These are phyloP conservation scores for Amanita molliuscula DNA, from an alignment of 768 basidiomycete species.

Conservation along the genomic window DNA sequence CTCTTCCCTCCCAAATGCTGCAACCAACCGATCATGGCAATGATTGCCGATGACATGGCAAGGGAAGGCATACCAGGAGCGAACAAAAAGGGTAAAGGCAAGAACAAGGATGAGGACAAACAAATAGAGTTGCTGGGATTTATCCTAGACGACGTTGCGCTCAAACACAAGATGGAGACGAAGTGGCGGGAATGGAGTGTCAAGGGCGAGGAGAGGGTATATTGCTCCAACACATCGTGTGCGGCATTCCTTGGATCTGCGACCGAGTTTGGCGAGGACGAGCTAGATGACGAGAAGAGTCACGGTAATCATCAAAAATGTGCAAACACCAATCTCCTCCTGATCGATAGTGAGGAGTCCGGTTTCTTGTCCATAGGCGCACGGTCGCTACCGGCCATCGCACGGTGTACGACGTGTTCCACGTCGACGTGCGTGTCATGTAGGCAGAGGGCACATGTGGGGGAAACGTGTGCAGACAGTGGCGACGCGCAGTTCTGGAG, in stretches of 20 bases:
- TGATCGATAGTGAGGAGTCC: not conserved
- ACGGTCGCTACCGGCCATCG: not conserved
- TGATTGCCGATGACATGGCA: not conserved
- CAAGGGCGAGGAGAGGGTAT: not conserved
- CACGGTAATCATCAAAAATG: no score
- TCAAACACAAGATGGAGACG: not conserved
- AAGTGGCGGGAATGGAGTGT: not conserved
- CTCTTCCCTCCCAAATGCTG: constrained; percentile 46
- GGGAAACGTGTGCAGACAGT: not conserved
- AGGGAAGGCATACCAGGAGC: not conserved
- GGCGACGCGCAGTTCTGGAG: not conserved
- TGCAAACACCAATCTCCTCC: not conserved
- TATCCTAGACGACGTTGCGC: not conserved
- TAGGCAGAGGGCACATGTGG: not conserved
- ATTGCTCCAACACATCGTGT: not conserved
- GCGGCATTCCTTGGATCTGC: not conserved
- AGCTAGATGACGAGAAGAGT: not conserved
- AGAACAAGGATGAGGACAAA: no score
- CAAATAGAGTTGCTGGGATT: not conserved
- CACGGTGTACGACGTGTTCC: constrained; percentile 14
- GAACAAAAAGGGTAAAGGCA: no score
- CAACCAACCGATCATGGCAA: constrained; percentile 4
- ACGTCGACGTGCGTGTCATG: not conserved
- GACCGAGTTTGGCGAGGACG: not conserved
- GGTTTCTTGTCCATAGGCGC: not conserved